These are phyloP conservation scores for Aspergillus terreus DNA, from an alignment of 2,329 filamentous ascomycete species.

Conservation along the genomic window DNA sequence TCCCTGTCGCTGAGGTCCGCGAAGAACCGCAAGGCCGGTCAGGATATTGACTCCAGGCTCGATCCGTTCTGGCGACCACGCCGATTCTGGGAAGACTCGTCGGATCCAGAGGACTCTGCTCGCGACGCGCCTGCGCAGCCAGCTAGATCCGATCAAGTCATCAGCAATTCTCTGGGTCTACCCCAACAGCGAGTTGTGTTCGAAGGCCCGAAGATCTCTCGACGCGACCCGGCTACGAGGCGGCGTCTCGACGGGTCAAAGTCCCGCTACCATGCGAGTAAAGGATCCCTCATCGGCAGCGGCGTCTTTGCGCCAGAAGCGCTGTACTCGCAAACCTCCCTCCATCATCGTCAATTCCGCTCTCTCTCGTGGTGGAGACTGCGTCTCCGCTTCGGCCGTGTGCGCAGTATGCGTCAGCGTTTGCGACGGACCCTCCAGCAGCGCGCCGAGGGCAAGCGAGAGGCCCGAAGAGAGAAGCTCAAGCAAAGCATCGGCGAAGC, in stretches of 20 bases:
- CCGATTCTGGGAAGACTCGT: slow-evolving; percentile 59
- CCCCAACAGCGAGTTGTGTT: slow-evolving; percentile 46
- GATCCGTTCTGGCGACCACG: slow-evolving; percentile 62
- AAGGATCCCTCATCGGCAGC: slow-evolving; percentile 28
- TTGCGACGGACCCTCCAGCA: slow-evolving; percentile 41
- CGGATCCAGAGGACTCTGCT: slow-evolving; percentile 36
- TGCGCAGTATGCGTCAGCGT: slow-evolving; percentile 48
- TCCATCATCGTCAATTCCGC: slow-evolving; percentile 26
- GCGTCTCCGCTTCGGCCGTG: slow-evolving; percentile 49
- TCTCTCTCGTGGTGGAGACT: slow-evolving; percentile 42
- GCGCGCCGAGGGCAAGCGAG: slow-evolving; percentile 45
- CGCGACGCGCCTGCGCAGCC: background rate
- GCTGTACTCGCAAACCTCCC: slow-evolving; percentile 28
- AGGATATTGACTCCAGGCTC: slow-evolving; percentile 46
- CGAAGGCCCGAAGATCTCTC: slow-evolving; percentile 36
- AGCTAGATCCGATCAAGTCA: slow-evolving; percentile 36
- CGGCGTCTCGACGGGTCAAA: slow-evolving; percentile 21
- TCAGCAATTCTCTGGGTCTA: slow-evolving; percentile 56
- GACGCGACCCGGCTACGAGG: slow-evolving; percentile 29
- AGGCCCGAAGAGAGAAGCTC: slow-evolving; percentile 51
- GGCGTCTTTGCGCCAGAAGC: slow-evolving; percentile 23
- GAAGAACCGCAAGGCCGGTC: slow-evolving; percentile 40
- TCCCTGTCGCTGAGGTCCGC: slow-evolving; percentile 39
- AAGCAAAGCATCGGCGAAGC: slow-evolving; percentile 49
- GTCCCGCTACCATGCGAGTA: slow-evolving; percentile 25